Evolutionary conservation across 75 land plant species (phyloP).

Genomic region (Sequoia sempervirens): DNA sequence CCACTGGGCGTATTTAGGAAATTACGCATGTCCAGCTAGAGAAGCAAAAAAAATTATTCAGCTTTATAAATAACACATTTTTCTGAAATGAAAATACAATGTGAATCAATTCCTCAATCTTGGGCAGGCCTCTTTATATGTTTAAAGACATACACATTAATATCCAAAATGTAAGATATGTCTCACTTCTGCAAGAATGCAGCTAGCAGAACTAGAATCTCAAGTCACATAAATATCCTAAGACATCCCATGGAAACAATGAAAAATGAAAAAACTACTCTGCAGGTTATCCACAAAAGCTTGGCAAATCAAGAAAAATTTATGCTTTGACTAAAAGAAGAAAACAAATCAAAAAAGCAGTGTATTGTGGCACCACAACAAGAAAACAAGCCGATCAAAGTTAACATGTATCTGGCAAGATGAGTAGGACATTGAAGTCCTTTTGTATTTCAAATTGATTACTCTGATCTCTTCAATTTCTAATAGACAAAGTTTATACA

Average conservation of each 20-base stretch:
- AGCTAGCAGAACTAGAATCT: not conserved
- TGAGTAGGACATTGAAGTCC: not conserved
- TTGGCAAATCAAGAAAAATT: not conserved
- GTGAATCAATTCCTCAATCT: not conserved
- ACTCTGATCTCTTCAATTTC: not conserved
- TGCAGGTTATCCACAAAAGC: not conserved
- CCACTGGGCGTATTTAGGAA: slow-evolving; percentile 81
- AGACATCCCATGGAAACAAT: not conserved
- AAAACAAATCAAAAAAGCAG: not conserved
- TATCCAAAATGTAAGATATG: not conserved
- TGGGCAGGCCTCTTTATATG: not conserved
- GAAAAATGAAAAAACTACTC: not conserved
- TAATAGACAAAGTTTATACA: not conserved
- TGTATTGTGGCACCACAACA: not conserved
- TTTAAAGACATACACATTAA: not conserved
- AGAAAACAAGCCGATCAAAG: not conserved
- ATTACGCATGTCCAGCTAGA: slow-evolving; percentile 92
- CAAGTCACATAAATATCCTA: not conserved
- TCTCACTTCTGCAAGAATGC: not conserved
- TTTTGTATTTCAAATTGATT: not conserved
- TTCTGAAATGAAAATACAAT: not conserved
- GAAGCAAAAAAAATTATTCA: not conserved
- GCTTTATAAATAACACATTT: not conserved
- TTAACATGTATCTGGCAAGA: not conserved
- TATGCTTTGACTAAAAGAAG: not conserved